phyloP scores from a whole-genome alignment of 441 rosid genomes.

The Gossypium davidsonii region DNA sequence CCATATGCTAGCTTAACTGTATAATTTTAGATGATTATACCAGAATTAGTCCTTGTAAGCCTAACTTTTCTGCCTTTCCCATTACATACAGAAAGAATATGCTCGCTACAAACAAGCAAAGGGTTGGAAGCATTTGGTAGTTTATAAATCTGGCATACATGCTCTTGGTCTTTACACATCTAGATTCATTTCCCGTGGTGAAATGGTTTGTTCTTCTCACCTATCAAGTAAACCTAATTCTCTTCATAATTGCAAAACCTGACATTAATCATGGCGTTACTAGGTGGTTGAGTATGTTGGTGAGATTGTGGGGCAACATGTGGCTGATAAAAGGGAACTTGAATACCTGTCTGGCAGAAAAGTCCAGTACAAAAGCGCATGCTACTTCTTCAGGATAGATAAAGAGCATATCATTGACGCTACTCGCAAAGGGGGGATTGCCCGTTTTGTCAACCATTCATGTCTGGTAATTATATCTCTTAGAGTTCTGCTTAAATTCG shows the following conservation, averaged over 20 bases:
- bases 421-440: slow-evolving; percentile 50
- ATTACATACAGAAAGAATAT: slow-evolving; percentile 48
- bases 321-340: slow-evolving; percentile 48
- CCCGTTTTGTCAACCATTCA: slow-evolving; percentile 61
- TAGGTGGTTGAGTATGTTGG: slow-evolving; percentile 61
- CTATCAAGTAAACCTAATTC: not conserved
- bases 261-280: not conserved
- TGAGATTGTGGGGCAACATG: slow-evolving; percentile 47
- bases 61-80: not conserved
- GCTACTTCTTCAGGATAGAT: slow-evolving; percentile 59
- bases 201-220: slow-evolving; percentile 40
- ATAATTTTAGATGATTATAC: slow-evolving; percentile 1
- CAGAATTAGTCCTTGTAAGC: not conserved
- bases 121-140: slow-evolving; percentile 51
- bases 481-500: not conserved
- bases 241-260: slow-evolving; percentile 16
- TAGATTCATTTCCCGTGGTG: slow-evolving; percentile 42
- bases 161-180: slow-evolving; percentile 63
- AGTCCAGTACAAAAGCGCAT: slow-evolving; percentile 53
- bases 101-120: slow-evolving; percentile 41
- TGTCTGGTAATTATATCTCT: slow-evolving; percentile 35
- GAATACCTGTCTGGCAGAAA: slow-evolving; percentile 47
- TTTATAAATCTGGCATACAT: slow-evolving; percentile 59
- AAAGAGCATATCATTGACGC: slow-evolving; percentile 61
- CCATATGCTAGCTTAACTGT: not conserved